These are phyloP conservation scores for Chalciporus sphaerocephalus DNA, from an alignment of 768 basidiomycete species.

Conservation along the genomic window DNA sequence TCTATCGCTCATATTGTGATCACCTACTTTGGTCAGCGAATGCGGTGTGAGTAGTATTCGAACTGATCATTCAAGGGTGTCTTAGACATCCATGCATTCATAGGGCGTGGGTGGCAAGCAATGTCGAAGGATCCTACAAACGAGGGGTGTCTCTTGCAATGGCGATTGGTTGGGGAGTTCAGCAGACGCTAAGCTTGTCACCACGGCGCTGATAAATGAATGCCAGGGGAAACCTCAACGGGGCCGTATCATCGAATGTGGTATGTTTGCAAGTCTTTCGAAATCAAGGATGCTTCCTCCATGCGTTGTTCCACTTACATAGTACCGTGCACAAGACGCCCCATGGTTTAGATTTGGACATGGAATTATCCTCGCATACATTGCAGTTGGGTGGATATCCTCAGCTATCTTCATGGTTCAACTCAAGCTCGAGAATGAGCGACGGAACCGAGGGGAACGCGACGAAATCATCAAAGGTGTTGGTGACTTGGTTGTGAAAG, in stretches of 20 bases:
- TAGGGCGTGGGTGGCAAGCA: conserved; percentile 69
- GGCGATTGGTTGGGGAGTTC: conserved; percentile 52
- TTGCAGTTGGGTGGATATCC: conserved; percentile 57
- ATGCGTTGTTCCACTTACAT: not conserved
- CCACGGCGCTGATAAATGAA: conserved; percentile 17
- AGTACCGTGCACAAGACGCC: conserved; percentile 62
- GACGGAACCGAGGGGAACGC: conserved; percentile 61
- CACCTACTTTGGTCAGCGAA: conserved; percentile 33
- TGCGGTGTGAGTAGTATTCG: conserved; percentile 41
- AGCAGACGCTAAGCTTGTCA: not conserved
- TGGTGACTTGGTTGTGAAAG: conserved; percentile 37
- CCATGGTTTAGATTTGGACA: conserved; percentile 73
- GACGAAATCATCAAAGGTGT: conserved; percentile 57
- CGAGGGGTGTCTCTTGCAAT: conserved; percentile 65
- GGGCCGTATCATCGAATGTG: conserved; percentile 62
- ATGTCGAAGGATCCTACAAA: conserved; percentile 72
- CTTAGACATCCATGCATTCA: conserved; percentile 4
- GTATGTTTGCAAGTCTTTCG: conserved; percentile 36
- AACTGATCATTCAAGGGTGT: conserved; percentile 4
- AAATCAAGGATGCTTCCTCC: not conserved
- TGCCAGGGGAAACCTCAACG: conserved; percentile 58
- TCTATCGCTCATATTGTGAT: not conserved
- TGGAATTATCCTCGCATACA: conserved; percentile 65
- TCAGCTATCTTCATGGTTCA: conserved; percentile 45
- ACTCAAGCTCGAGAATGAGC: conserved; percentile 55